Percentiles rank a stretch among this genome's conserved stretches.
These are phyloP conservation scores for Arachis hypogaea DNA, from an alignment of 306 rosid genomes.

Conservation along the genomic window DNA sequence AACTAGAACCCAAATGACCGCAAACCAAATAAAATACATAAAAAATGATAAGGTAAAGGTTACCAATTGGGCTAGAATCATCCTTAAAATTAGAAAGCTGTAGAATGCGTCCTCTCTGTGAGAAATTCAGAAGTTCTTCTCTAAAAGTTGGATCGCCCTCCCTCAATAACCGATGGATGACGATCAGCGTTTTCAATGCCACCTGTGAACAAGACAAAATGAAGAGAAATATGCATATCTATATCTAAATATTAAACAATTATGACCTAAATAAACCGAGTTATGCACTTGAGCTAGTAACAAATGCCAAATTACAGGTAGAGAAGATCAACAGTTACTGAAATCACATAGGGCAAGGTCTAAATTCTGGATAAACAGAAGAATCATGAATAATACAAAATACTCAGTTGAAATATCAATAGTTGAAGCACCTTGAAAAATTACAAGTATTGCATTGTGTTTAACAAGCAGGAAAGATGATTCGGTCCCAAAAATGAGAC, in stretches of 20 bases:
- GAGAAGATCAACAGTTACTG: neutral
- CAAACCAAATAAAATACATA: conserved; percentile 7
- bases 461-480: neutral
- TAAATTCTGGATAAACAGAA: neutral
- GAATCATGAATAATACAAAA: neutral
- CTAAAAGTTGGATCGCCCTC: conserved; percentile 98
- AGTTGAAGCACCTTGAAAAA: conserved; percentile 4
- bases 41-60: conserved; percentile 41
- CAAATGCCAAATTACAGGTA: neutral
- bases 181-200: conserved; percentile 87
- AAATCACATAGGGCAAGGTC: neutral
- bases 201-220: conserved; percentile 61
- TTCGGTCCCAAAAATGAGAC: neutral
- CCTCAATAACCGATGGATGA: conserved; percentile 89
- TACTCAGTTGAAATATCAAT: neutral
- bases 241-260: conserved; percentile 12
- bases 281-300: neutral
- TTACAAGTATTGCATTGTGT: neutral
- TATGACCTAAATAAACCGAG: conserved; percentile 1
- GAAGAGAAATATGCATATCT: conserved; percentile 7
- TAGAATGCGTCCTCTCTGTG: conserved; percentile 84
- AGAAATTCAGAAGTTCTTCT: conserved; percentile 89
- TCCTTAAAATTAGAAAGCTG: conserved; percentile 97
- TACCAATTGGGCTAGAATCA: conserved; percentile 97
- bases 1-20: conserved; percentile 29